phyloP scores from a whole-genome alignment of 768 basidiomycete genomes.

The Rubroboletus satanas region DNA sequence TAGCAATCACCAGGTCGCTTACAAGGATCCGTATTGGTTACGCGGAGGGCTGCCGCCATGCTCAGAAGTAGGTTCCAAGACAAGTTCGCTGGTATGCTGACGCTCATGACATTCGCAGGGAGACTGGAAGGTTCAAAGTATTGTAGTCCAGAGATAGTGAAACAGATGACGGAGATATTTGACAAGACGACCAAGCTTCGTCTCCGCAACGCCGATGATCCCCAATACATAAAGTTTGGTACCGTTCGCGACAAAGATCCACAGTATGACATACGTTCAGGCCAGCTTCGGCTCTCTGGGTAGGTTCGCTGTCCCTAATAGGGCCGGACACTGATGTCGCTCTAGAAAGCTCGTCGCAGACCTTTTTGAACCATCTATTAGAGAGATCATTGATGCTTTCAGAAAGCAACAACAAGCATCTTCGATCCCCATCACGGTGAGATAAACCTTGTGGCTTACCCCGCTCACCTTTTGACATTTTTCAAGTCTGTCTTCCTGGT shows the following conservation, averaged over 20 bases:
- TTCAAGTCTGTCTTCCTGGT: conserved; percentile 44
- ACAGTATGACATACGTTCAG: conserved; percentile 35
- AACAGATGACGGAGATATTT: conserved; percentile 36
- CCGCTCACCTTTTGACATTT: neutral
- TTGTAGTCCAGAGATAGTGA: conserved; percentile 31
- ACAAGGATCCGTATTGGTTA: conserved; percentile 41
- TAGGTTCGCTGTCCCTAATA: conserved; percentile 6
- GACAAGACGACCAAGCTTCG: conserved; percentile 40
- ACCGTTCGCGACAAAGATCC: conserved; percentile 38
- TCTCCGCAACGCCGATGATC: conserved; percentile 38
- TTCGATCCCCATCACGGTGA: conserved; percentile 31
- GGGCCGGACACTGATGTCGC: neutral
- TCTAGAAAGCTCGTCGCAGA: conserved; percentile 36
- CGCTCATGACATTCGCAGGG: conserved; percentile 15
- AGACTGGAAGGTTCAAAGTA: conserved; percentile 32
- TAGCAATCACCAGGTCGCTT: conserved; percentile 31
- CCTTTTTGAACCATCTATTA: conserved; percentile 43
- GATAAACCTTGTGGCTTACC: neutral
- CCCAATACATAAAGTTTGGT: conserved; percentile 42
- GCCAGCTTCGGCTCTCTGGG: conserved; percentile 40
- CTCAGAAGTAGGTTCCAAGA: conserved; percentile 22
- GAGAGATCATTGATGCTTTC: conserved; percentile 36
- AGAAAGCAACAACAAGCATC: conserved; percentile 30
- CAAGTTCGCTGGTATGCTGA: neutral
- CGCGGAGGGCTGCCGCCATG: conserved; percentile 30